Conservation (phyloP, 1,284 basidiomycete genomes). For the Stereum hirsutum region DNA sequence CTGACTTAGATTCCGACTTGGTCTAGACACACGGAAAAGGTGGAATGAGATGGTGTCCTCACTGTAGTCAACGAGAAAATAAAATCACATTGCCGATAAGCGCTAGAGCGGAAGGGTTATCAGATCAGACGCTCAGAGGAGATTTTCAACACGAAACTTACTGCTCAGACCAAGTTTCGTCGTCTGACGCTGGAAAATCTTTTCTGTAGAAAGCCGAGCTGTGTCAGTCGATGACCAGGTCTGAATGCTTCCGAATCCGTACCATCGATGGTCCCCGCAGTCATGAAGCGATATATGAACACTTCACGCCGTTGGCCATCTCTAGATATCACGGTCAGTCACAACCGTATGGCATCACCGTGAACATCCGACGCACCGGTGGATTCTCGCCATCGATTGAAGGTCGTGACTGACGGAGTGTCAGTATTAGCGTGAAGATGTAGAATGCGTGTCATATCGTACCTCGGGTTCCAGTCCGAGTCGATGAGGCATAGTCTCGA, state of each 20-base stretch:
- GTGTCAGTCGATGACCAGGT: background rate
- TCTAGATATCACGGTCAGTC: constrained; percentile 30
- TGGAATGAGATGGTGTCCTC: constrained; percentile 10
- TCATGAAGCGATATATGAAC: constrained; percentile 90
- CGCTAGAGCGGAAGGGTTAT: no score
- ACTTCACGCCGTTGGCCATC: constrained; percentile 93
- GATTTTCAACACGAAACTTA: constrained; percentile 34
- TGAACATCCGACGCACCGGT: constrained; percentile 55
- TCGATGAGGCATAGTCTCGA: constrained; percentile 82
- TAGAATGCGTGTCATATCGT: constrained; percentile 5
- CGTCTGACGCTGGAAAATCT: constrained; percentile 87
- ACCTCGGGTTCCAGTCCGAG: constrained; percentile 96
- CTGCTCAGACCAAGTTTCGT: constrained; percentile 92
- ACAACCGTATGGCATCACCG: background rate
- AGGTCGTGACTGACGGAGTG: constrained; percentile 65
- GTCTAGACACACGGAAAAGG: constrained; percentile 32
- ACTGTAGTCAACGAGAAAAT: constrained; percentile 1
- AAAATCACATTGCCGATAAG: constrained; percentile 53
- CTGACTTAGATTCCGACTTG: constrained; percentile 53
- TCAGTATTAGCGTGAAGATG: constrained; percentile 6
- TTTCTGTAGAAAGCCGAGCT: constrained; percentile 37
- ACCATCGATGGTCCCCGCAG: constrained; percentile 74
- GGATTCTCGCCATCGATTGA: constrained; percentile 97
- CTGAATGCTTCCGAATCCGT: constrained; percentile 8
- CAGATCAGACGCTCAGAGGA: no score